These are phyloP conservation scores for Debaryomyces coudertii DNA, from an alignment of 1,139 yeast species.

Conservation along the genomic window DNA sequence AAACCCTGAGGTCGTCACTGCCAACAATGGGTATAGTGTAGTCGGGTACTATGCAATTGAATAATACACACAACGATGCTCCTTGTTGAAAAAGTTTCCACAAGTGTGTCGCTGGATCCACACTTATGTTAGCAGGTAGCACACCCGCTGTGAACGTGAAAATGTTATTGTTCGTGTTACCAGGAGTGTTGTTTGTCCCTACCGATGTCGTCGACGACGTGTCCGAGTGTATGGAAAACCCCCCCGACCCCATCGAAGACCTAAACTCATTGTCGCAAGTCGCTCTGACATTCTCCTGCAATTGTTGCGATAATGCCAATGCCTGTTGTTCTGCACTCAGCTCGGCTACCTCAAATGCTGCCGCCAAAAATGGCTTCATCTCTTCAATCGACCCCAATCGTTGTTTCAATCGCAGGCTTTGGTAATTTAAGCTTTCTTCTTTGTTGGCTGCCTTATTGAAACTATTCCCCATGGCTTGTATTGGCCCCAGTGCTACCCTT, in stretches of 20 bases:
- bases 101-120: slow-evolving; percentile 91
- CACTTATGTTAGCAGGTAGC: slow-evolving; percentile 68
- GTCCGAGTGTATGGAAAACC: slow-evolving; percentile 31
- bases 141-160: slow-evolving; percentile 76
- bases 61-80: slow-evolving; percentile 83
- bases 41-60: slow-evolving; percentile 57
- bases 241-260: slow-evolving; percentile 28
- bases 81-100: slow-evolving; percentile 93
- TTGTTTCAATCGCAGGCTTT: slow-evolving; percentile 61
- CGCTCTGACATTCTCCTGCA: slow-evolving; percentile 22
- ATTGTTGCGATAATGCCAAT: slow-evolving; percentile 51
- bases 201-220: slow-evolving; percentile 20
- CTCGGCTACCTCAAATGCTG: slow-evolving; percentile 61
- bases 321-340: slow-evolving; percentile 75
- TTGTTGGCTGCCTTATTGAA: slow-evolving; percentile 70
- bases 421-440: slow-evolving; percentile 73
- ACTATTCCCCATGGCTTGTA: slow-evolving; percentile 32
- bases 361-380: slow-evolving; percentile 67
- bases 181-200: slow-evolving; percentile 11
- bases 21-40: slow-evolving; percentile 56
- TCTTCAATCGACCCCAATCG: slow-evolving; percentile 69
- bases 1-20: slow-evolving; percentile 78
- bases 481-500: slow-evolving; percentile 47
- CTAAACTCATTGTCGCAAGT: slow-evolving; percentile 28
- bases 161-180: slow-evolving; percentile 31